These are phyloP conservation scores for Solanum chacoense DNA, from an alignment of 305 asterid species.

Conservation along the genomic window DNA sequence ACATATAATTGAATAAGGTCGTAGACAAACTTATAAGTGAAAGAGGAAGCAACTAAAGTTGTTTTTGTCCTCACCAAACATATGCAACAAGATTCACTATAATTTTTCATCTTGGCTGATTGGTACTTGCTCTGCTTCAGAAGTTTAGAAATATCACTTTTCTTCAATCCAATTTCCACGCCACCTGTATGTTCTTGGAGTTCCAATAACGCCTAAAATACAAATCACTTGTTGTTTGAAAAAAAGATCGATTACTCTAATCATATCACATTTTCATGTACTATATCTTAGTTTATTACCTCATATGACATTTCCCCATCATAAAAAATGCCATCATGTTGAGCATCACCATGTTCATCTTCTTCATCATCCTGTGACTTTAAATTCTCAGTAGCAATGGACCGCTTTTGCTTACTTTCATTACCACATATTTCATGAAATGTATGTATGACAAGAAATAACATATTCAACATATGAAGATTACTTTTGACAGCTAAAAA, in stretches of 20 bases:
- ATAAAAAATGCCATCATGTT: neutral
- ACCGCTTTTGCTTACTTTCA: neutral
- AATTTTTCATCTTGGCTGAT: neutral
- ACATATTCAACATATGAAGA: neutral
- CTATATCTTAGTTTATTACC: too few species aligned
- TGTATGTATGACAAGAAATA: neutral
- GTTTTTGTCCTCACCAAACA: slow-evolving; percentile 5
- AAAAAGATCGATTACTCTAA: neutral
- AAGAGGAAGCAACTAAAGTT: neutral
- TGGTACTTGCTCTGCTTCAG: neutral
- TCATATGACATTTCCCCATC: neutral
- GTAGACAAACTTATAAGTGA: neutral
- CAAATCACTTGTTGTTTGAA: neutral
- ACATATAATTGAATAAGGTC: neutral
- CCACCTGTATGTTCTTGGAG: neutral
- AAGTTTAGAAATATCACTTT: neutral
- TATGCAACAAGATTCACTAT: neutral
- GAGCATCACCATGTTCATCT: neutral
- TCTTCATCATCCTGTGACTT: neutral
- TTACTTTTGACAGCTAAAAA: neutral
- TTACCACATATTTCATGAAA: neutral
- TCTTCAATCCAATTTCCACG: neutral
- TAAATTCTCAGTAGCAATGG: neutral
- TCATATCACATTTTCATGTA: neutral
- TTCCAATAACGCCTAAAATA: neutral